phyloP scores from a whole-genome alignment of 1,139 yeast genomes.

The Candida albicans region DNA sequence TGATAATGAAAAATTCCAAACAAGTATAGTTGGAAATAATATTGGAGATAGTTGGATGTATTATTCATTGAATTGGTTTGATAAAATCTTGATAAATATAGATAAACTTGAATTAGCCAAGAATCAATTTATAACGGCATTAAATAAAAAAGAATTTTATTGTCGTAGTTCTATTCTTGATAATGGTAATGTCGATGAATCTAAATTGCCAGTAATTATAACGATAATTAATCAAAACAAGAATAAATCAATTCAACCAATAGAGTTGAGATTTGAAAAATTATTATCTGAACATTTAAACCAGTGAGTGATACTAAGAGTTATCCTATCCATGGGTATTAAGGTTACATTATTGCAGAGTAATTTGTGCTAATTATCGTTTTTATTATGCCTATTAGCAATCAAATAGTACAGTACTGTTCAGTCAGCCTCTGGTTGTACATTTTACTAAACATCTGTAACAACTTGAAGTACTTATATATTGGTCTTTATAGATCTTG shows the following conservation, averaged over 20 bases:
- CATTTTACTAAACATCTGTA: too few relatives aligned
- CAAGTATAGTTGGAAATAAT: too few relatives aligned
- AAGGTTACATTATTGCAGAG: too few relatives aligned
- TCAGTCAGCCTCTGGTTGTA: too few relatives aligned
- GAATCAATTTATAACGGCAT: slow-evolving; percentile 11
- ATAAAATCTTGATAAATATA: slow-evolving; percentile 12
- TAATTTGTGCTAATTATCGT: too few relatives aligned
- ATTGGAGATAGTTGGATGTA: slow-evolving; percentile 1
- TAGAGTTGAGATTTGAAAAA: slow-evolving; percentile 11
- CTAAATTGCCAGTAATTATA: slow-evolving; percentile 26
- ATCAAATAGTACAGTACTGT: too few relatives aligned
- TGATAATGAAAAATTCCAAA: too few relatives aligned
- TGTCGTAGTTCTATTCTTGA: slow-evolving; percentile 23
- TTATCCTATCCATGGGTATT: too few relatives aligned
- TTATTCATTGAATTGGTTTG: slow-evolving; percentile 16
- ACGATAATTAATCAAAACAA: slow-evolving; percentile 23
- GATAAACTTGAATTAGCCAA: slow-evolving; percentile 10
- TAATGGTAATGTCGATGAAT: slow-evolving; percentile 7
- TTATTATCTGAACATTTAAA: slow-evolving; percentile 1
- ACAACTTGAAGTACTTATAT: too few relatives aligned
- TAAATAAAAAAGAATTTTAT: slow-evolving; percentile 16
- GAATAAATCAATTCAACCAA: slow-evolving; percentile 3
- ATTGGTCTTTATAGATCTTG: too few relatives aligned
- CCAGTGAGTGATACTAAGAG: too few relatives aligned
- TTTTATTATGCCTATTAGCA: too few relatives aligned